These are phyloP conservation scores for Talaromyces sp. DNA, from an alignment of 2,329 filamentous ascomycete species.

Conservation along the genomic window DNA sequence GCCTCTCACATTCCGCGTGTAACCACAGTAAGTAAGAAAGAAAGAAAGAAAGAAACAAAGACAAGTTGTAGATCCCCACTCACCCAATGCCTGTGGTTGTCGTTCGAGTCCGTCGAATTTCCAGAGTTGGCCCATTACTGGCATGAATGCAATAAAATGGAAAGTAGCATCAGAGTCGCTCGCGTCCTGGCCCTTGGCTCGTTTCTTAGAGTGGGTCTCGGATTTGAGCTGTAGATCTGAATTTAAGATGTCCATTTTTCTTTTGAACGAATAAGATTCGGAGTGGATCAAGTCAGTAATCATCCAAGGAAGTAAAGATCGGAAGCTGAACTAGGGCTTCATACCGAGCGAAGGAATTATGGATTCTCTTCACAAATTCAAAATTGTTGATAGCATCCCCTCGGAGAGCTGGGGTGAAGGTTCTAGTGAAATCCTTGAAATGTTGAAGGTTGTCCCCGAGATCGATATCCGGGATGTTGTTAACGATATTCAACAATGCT, in stretches of 20 bases:
- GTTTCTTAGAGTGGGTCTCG: conserved; percentile 44
- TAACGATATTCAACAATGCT: conserved; percentile 88
- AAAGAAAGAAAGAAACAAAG: neutral
- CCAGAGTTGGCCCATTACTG: conserved; percentile 74
- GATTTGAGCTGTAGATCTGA: conserved; percentile 66
- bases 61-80: conserved; percentile 1
- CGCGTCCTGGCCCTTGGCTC: conserved; percentile 46
- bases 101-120: conserved; percentile 82
- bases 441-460: conserved; percentile 70
- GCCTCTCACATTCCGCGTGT: too few species aligned
- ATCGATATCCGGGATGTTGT: conserved; percentile 71
- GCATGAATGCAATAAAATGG: conserved; percentile 90
- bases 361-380: conserved; percentile 74
- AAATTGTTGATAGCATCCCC: conserved; percentile 76
- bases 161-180: conserved; percentile 65
- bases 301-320: neutral
- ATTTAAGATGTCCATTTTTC: conserved; percentile 75
- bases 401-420: conserved; percentile 70
- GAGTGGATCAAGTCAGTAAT: neutral
- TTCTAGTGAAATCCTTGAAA: conserved; percentile 73
- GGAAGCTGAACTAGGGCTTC: conserved; percentile 8
- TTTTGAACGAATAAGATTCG: conserved; percentile 26
- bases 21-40: neutral
- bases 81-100: conserved; percentile 68
- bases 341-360: conserved; percentile 83